phyloP scores from a whole-genome alignment of 176 grass and related monocot genomes.

The Lolium rigidum region DNA sequence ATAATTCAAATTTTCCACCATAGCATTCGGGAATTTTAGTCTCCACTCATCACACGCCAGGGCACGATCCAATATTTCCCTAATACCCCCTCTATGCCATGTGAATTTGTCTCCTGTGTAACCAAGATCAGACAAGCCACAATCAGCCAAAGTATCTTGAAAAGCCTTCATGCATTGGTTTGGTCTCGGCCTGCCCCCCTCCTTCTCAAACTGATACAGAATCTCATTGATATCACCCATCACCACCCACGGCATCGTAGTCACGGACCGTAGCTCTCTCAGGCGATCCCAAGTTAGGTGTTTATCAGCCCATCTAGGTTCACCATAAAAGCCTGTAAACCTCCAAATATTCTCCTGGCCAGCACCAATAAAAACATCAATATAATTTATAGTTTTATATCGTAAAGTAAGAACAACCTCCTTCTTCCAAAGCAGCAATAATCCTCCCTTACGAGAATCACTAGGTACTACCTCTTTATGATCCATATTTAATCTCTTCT shows the following conservation, averaged over 20 bases:
- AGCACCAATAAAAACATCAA: not conserved
- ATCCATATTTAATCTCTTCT: not conserved
- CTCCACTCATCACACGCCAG: not conserved
- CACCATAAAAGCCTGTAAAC: not conserved
- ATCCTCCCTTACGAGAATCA: not conserved
- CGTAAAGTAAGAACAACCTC: not conserved
- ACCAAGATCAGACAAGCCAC: not conserved
- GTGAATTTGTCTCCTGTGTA: not conserved
- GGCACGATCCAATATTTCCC: not conserved
- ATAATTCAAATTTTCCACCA: not conserved
- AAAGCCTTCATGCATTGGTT: not conserved
- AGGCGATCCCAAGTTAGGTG: not conserved
- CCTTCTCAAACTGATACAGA: not conserved
- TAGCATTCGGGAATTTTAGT: not conserved
- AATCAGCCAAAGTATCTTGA: not conserved
- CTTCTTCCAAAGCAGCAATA: not conserved
- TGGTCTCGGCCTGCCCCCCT: not conserved
- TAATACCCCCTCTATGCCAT: not conserved
- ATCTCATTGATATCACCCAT: not conserved
- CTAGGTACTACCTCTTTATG: not conserved
- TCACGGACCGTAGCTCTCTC: not conserved
- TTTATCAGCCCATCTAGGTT: not conserved
- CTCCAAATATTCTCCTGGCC: not conserved
- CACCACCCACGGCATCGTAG: not conserved
- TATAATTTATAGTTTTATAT: not conserved